Evolutionary conservation across 208 protist genomes (phyloP), one percentile per base, ranked within the genome.

Genomic region (Sergeia podlipaevii): DNA sequence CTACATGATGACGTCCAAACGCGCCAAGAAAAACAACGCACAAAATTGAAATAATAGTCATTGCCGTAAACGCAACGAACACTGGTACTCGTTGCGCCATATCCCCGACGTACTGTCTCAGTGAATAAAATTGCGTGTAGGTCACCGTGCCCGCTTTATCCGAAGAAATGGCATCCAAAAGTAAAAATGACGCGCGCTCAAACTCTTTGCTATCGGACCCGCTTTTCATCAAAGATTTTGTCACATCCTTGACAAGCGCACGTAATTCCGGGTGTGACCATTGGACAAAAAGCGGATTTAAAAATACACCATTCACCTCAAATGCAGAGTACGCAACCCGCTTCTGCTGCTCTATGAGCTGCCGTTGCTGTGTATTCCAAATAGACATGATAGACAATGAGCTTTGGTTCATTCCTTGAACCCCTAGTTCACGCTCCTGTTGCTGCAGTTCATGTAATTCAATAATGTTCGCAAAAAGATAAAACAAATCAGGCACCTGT

Each of bases 401-500:
- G 13, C 11, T 39, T 15, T 52, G 49, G 53, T 15, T 52, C 18
- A 21, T 29, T 23, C 13, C 13, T 36, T 49, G 29, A 26, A 55
- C 36, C 29, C 27, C 15, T 29, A 18, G 41, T 34, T 60, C 32
- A 43, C 17, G 13, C 43, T 42, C 24, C 37, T 65, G 52, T 33
- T 78, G 21, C 28, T 70, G 64, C 13, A 72, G 43, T 47, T 91
- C 83, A 26, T 84, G 69, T 30, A 85, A 66, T 45, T 74, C 71
- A 24, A 86, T 85, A 21, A 91, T 53, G 39, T 67, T 74, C 15
- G 74, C 69, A 23, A 72, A 71, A 26, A 91, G 65, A 39, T 75
- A 87, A 54, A 87, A 91, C 17, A 91, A 49, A 33, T 61, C 74
- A 4, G 83, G 79, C 4, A 74, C 65, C 17, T 76, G 60, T 21